These are phyloP conservation scores for Chytridium lagenaria DNA, from an alignment of 371 early-diverging fungal species.

Conservation along the genomic window DNA sequence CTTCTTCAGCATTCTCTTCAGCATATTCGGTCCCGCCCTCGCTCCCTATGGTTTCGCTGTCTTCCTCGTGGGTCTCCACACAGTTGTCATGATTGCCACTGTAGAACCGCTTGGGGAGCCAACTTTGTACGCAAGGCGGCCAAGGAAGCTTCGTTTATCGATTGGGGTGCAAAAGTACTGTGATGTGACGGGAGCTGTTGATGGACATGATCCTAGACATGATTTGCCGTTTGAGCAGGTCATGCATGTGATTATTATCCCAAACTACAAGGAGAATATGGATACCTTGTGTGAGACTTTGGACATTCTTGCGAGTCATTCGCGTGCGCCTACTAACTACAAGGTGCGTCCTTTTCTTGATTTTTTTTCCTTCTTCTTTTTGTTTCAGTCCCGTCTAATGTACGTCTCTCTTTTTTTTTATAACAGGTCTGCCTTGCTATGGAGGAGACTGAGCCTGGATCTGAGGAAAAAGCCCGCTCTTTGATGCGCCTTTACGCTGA, in stretches of 20 bases:
- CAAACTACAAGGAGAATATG: slow-evolving; percentile 62
- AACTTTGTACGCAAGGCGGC: slow-evolving; percentile 19
- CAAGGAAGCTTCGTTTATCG: slow-evolving; percentile 22
- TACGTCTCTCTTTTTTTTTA: slow-evolving; percentile 54
- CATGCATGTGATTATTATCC: slow-evolving; percentile 57
- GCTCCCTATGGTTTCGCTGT: slow-evolving; percentile 37
- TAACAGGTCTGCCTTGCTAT: slow-evolving; percentile 74
- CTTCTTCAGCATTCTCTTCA: slow-evolving; percentile 35
- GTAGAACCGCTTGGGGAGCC: slow-evolving; percentile 38
- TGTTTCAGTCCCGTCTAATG: neutral
- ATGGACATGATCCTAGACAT: slow-evolving; percentile 41
- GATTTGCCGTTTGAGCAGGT: slow-evolving; percentile 54
- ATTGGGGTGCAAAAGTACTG: slow-evolving; percentile 54
- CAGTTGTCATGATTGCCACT: slow-evolving; percentile 32
- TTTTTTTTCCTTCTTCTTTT: neutral
- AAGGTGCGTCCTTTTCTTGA: slow-evolving; percentile 39
- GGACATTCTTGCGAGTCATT: slow-evolving; percentile 56
- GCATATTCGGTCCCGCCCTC: slow-evolving; percentile 44
- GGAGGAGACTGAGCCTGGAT: slow-evolving; percentile 72
- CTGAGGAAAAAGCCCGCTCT: slow-evolving; percentile 64
- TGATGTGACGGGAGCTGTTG: slow-evolving; percentile 42
- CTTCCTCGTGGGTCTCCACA: slow-evolving; percentile 44
- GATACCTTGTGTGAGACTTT: slow-evolving; percentile 61
- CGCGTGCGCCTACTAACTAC: slow-evolving; percentile 52
- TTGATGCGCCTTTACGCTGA: slow-evolving; percentile 60